These are phyloP conservation scores for Haplosporangium sp. DNA, from an alignment of 371 early-diverging fungal genomes.

Conservation along the genomic window DNA sequence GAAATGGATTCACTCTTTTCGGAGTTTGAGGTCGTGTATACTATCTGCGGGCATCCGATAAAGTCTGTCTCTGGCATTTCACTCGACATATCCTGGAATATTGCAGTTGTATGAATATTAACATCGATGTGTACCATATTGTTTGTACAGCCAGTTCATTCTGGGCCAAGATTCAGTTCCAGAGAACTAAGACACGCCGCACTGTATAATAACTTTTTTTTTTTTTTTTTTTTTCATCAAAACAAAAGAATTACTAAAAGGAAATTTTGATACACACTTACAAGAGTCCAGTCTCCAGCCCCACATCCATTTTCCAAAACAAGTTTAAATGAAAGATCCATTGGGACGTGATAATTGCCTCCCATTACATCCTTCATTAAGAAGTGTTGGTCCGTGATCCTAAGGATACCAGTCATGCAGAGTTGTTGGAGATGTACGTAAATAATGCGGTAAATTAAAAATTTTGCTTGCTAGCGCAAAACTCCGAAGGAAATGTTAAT, in stretches of 20 bases:
- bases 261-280: constrained; percentile 12
- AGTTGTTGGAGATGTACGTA: background rate
- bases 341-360: constrained; percentile 33
- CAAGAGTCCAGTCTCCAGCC: constrained; percentile 54
- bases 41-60: constrained; percentile 44
- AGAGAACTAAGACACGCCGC: background rate
- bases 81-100: constrained; percentile 46
- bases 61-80: constrained; percentile 52
- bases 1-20: constrained; percentile 12
- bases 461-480: background rate
- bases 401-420: background rate
- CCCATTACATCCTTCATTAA: constrained; percentile 52
- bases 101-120: background rate
- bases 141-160: background rate
- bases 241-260: background rate
- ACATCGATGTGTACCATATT: background rate
- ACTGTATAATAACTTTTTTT: background rate
- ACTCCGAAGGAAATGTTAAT: background rate
- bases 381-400: constrained; percentile 42
- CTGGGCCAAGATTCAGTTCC: background rate
- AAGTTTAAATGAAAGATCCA: constrained; percentile 39
- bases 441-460: background rate
- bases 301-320: constrained; percentile 57
- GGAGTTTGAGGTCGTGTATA: constrained; percentile 25
- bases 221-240: too few relatives aligned